Percentiles rank a stretch among this genome's conserved stretches.
phyloP scores from a whole-genome alignment of 1,284 basidiomycete genomes.

The Cutaneotrichosporon daszewskae region DNA sequence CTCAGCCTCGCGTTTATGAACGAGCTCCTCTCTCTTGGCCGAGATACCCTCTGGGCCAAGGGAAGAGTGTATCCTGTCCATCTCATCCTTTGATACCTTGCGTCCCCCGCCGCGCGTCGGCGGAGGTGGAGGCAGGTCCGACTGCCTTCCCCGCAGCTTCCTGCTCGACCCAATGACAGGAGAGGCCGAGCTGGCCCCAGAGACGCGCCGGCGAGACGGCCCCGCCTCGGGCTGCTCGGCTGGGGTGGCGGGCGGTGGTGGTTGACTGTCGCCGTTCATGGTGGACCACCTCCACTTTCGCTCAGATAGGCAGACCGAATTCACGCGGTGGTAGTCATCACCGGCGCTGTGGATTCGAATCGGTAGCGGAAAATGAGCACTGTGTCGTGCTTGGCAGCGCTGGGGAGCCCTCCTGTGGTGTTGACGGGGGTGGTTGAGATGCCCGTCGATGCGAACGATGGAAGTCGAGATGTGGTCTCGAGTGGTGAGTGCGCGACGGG shows the following conservation, averaged over 20 bases:
- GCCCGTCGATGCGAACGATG: constrained; percentile 5
- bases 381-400: neutral
- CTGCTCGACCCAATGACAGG: neutral
- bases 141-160: constrained; percentile 1
- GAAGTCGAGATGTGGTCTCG: constrained; percentile 3
- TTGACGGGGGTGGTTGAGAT: neutral
- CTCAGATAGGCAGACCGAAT: neutral
- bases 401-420: no score
- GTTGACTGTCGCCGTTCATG: neutral
- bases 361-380: neutral
- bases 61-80: constrained; percentile 19
- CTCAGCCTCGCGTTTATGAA: constrained; percentile 57
- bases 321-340: neutral
- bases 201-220: no score
- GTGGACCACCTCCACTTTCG: constrained; percentile 19
- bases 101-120: neutral
- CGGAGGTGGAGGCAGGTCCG: constrained; percentile 8
- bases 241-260: neutral
- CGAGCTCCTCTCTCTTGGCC: constrained; percentile 47
- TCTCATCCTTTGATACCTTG: constrained; percentile 21
- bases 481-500: constrained; percentile 2
- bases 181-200: neutral
- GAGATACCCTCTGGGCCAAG: constrained; percentile 26
- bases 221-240: neutral
- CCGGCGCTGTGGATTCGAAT: neutral